Conservation (phyloP, 228 moss, liverwort and hornwort genomes). For the Sphagnum magellanicum region DNA sequence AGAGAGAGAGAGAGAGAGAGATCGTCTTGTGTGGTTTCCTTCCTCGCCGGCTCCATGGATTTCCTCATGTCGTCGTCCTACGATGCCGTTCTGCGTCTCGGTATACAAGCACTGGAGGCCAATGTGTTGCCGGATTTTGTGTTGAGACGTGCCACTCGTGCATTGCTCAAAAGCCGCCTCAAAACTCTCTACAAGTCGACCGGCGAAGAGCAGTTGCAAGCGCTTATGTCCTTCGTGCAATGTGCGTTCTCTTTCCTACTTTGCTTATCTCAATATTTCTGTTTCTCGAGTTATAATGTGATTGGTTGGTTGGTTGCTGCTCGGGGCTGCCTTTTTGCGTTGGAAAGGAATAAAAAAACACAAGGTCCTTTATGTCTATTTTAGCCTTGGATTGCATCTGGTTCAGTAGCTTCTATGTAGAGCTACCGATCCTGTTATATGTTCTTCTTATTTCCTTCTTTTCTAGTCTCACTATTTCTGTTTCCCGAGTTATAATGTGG, state of each 20-base stretch:
- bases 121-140: constrained; percentile 68
- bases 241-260: constrained; percentile 20
- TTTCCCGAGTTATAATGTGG: no score
- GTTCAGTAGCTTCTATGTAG: no score
- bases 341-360: not conserved
- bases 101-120: constrained; percentile 30
- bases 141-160: constrained; percentile 63
- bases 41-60: not conserved
- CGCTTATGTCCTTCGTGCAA: constrained; percentile 60
- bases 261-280: not conserved
- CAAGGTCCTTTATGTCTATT: not conserved
- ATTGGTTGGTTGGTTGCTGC: not conserved
- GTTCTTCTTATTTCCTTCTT: no score
- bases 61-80: constrained; percentile 7
- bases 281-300: not conserved
- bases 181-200: constrained; percentile 37
- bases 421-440: no score
- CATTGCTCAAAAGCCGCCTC: constrained; percentile 65
- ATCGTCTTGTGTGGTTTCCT: not conserved
- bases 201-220: constrained; percentile 43
- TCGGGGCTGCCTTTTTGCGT: not conserved
- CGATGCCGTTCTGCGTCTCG: constrained; percentile 24
- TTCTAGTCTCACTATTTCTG: no score
- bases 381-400: not conserved
- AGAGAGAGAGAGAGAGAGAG: no score